Evolutionary conservation across 352 stramenopile species (phyloP), one percentile per base, ranked within the genome.

Genomic region (Paralagenidium karlingii): DNA sequence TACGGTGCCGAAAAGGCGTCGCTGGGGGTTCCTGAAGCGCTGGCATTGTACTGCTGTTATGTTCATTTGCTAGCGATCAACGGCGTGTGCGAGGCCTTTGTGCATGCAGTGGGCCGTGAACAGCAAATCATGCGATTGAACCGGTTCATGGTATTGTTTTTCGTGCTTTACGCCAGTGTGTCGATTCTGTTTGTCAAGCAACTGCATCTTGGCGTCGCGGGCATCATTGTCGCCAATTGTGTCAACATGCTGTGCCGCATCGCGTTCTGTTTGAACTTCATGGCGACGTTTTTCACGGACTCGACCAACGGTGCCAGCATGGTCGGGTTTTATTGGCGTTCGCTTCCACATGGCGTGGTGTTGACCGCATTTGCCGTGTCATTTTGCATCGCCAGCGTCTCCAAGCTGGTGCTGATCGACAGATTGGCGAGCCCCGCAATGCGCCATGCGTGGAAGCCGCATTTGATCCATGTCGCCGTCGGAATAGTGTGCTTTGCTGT

Each of bases 81-180:
- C 58, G 94, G 94, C 4, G 92, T 96, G 43, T 95, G 81, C 45
- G 94, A 98, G 73, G 89, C 91, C 2, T 97, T 98, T 59, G 90
- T 97, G 1, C 94, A 97, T 51, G 87, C 81, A 3, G 69, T 90
- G 15, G 77, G 68, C 8, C 45, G 79, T 31, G 63, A 83, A 19
- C 33, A 56, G 10, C 52, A 87, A 38, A 52, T 92, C 30, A 85
- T 85, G 64, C 58, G 46, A 13, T 62, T 94, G 4, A 94, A 94
- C 58, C 67, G 79, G 33, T 57, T 82, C 20, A 71, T 94, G 34
- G 63, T 70, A 2, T 52, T 68, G 0, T 94, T 89, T 52, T 94
- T 90, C n/a, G 41, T 68, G 19, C 49, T 85, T 8, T 90, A 90
- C 46, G 59, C 70, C 0, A 24, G 58, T 11, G 80, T 55, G 32